A percentile compares a stretch with the other conserved stretches of the same genome.
phyloP scores from a whole-genome alignment of 371 early-diverging fungal species.

The Rhizomucor pusillus region DNA sequence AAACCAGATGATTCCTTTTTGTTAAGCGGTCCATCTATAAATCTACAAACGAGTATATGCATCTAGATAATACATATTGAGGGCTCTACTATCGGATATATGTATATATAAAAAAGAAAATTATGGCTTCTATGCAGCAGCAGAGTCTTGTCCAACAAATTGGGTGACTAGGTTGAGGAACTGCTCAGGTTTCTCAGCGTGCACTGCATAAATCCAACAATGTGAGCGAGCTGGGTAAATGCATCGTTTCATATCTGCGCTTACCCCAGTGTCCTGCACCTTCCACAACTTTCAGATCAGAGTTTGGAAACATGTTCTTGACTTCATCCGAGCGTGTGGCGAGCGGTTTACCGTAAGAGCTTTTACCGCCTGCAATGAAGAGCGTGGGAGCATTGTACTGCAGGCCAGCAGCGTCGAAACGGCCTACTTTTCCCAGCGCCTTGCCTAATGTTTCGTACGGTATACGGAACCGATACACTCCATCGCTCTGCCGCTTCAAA shows the following conservation, averaged over 20 bases:
- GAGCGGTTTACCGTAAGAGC: constrained; percentile 60
- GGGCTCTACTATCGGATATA: too few species aligned
- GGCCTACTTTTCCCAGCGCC: constrained; percentile 55
- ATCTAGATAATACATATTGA: too few species aligned
- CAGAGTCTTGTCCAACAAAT: constrained; percentile 6
- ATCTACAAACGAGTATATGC: too few species aligned
- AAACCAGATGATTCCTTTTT: too few species aligned
- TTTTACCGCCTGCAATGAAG: constrained; percentile 78
- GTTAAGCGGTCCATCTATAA: too few species aligned
- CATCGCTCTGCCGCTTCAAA: constrained; percentile 55
- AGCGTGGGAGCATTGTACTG: constrained; percentile 61
- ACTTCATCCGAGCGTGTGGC: constrained; percentile 45
- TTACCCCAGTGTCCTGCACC: constrained; percentile 86
- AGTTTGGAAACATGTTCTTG: constrained; percentile 61
- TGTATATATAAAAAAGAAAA: too few species aligned
- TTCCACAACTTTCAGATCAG: constrained; percentile 59
- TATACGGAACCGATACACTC: constrained; percentile 62
- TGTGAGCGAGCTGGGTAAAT: constrained; percentile 2
- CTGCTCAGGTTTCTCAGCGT: constrained; percentile 19
- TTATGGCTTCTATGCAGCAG: too few species aligned
- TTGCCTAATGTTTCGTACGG: constrained; percentile 67
- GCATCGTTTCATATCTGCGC: not conserved
- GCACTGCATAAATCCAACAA: constrained; percentile 5
- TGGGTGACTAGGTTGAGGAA: constrained; percentile 7
- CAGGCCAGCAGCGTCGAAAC: constrained; percentile 42